Evolutionary conservation across 192 early-diverging fungal genomes (phyloP), one percentile per base, ranked within the genome.

Genomic region (Thamnidium elegans): DNA sequence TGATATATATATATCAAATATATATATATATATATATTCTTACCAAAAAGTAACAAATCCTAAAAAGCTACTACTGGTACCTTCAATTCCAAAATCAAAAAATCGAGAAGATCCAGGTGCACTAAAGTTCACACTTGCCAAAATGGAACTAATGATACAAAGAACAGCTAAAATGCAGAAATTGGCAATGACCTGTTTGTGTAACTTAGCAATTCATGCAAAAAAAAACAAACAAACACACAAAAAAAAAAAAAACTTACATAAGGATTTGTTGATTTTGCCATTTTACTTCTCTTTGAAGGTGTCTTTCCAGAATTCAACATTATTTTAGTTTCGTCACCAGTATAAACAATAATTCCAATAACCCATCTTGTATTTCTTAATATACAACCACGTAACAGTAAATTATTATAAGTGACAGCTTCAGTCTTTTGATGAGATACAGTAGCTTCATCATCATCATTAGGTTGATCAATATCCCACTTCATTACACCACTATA

Each of bases 251-350:
- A 55, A 26, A 23, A 14, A 65, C 79, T 71, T 69, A 92, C 89
- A 69, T 90, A 90, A 44, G 91, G 90, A 80, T 96, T 98, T 64
- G 97, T 91, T 65, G 91, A 90, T 65, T 90, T 85, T 72, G 96
- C 95, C 65, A 97, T 93, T 55, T 89, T 83, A 75, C 89, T 90
- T 43, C 93, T 89, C 73, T 98, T 99, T 42, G 87, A 91, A 8
- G 96, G 96, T 0, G 96, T 97, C 58, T 85, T 85, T 31, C 95
- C 94, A 0, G 92, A 87, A 72, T 99, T 99, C 60, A 96, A 73
- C 90, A 96, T 93, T 50, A 99, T 94, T 75, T 98, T 98, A 26
- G 94, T 92, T n/a, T 99, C 96, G 61, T 83, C 69, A 20, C 97
- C 97, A 10, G 95, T 95, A 69, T 88, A 98, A 10, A 94, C 70